A percentile compares a stretch with the other conserved stretches of the same genome.
These are phyloP conservation scores for Claviceps sp. DNA, from an alignment of 2,329 filamentous ascomycete genomes.

Conservation along the genomic window DNA sequence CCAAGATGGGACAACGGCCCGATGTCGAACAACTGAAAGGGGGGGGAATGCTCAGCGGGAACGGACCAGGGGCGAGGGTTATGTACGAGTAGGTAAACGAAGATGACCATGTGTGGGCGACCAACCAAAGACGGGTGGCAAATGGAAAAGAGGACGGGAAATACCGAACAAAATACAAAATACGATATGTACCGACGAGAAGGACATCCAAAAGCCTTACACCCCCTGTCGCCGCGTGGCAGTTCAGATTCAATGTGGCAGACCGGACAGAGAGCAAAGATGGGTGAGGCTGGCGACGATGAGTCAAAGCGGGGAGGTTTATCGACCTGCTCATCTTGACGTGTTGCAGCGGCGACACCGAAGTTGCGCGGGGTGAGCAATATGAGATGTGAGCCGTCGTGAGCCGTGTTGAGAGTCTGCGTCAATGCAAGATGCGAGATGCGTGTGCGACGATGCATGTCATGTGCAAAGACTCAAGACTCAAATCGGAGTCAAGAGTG, in stretches of 20 bases:
- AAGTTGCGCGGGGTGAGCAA: background rate
- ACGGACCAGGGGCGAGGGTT: too few relatives aligned
- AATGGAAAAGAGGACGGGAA: too few relatives aligned
- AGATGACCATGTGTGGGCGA: background rate
- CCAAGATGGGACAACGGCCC: background rate
- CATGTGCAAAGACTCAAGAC: too few relatives aligned
- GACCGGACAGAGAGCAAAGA: background rate
- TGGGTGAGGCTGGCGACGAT: background rate
- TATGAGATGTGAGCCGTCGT: background rate
- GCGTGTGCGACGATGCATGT: too few relatives aligned
- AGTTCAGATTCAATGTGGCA: background rate
- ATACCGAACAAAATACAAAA: too few relatives aligned
- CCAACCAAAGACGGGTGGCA: too few relatives aligned
- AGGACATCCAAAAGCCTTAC: background rate
- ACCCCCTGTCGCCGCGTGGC: background rate
- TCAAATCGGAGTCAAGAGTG: too few relatives aligned
- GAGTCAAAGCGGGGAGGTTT: background rate
- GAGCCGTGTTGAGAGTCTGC: too few relatives aligned
- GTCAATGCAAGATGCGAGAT: too few relatives aligned
- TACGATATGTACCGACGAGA: too few relatives aligned
- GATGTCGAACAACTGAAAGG: background rate
- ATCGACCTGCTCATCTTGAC: background rate
- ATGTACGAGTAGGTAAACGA: background rate
- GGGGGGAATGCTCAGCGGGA: background rate
- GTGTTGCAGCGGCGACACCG: background rate